Conservation (phyloP, 768 basidiomycete genomes). For the Agaricus bisporus region DNA sequence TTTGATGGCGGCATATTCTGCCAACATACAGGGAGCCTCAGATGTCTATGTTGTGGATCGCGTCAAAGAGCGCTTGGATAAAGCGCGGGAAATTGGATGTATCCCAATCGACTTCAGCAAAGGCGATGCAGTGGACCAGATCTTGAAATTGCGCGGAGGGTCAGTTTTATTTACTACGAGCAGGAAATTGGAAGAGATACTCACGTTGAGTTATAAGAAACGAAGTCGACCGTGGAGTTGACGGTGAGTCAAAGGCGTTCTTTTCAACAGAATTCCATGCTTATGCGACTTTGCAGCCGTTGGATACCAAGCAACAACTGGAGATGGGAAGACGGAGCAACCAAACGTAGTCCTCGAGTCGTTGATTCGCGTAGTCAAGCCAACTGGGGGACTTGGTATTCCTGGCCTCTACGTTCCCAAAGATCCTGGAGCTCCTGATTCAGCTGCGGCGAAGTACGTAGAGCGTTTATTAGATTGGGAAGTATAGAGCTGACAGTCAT, state of each 20-base stretch:
- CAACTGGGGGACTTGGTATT: slow-evolving; percentile 52
- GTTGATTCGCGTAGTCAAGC: slow-evolving; percentile 44
- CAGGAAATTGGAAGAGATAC: not conserved
- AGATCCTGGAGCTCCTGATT: slow-evolving; percentile 51
- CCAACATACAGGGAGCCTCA: slow-evolving; percentile 43
- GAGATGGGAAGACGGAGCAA: slow-evolving; percentile 50
- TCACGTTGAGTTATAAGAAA: slow-evolving; percentile 18
- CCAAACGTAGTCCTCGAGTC: slow-evolving; percentile 48
- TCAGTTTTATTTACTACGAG: slow-evolving; percentile 15
- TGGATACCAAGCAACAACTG: slow-evolving; percentile 48
- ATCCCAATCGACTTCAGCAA: slow-evolving; percentile 42
- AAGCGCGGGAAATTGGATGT: slow-evolving; percentile 47
- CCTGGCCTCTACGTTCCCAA: slow-evolving; percentile 52
- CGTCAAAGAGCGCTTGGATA: slow-evolving; percentile 44
- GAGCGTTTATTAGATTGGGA: not conserved
- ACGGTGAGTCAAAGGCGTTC: slow-evolving; percentile 22
- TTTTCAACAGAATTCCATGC: not conserved
- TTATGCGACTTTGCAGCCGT: slow-evolving; percentile 27
- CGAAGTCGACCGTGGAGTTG: slow-evolving; percentile 48
- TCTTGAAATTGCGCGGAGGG: slow-evolving; percentile 38
- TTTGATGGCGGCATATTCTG: slow-evolving; percentile 55
- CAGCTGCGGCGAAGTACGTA: slow-evolving; percentile 41
- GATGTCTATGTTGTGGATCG: slow-evolving; percentile 52
- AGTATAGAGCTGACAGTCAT: not conserved
- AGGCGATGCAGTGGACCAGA: slow-evolving; percentile 44